A percentile compares a stretch with the other conserved stretches of the same genome.
Evolutionary conservation across 2,329 filamentous ascomycete species (phyloP).

Genomic region (Pseudopithomyces chartarum): DNA sequence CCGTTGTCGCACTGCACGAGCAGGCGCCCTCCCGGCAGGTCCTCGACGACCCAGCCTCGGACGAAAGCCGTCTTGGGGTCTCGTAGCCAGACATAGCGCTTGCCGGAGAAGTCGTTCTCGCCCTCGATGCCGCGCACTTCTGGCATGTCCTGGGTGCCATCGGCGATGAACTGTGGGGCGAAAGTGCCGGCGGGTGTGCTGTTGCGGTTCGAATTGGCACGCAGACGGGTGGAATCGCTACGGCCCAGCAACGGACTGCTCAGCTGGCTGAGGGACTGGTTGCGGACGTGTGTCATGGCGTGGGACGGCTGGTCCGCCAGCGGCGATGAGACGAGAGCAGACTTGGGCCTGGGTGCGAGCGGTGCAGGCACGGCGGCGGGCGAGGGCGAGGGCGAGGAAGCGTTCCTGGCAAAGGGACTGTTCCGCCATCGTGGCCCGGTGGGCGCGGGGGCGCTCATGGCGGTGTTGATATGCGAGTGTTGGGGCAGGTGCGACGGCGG

Average conservation of each 20-base stretch:
- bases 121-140: slow-evolving; percentile 81
- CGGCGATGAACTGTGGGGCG: slow-evolving; percentile 91
- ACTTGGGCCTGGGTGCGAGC: slow-evolving; percentile 69
- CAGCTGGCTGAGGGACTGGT: slow-evolving; percentile 67
- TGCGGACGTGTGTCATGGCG: slow-evolving; percentile 63
- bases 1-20: slow-evolving; percentile 94
- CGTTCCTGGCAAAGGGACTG: slow-evolving; percentile 76
- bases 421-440: slow-evolving; percentile 74
- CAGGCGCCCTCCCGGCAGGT: slow-evolving; percentile 70
- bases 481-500: slow-evolving; percentile 25
- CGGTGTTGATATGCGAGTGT: slow-evolving; percentile 19
- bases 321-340: slow-evolving; percentile 71
- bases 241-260: slow-evolving; percentile 37
- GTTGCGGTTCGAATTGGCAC: slow-evolving; percentile 68
- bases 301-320: slow-evolving; percentile 48
- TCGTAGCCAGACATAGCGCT: slow-evolving; percentile 96
- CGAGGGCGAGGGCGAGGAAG: slow-evolving; percentile 70
- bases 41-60: slow-evolving; percentile 88
- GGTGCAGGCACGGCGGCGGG: slow-evolving; percentile 46
- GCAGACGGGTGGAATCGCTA: slow-evolving; percentile 43
- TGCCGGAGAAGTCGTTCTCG: slow-evolving; percentile 98
- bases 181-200: slow-evolving; percentile 79
- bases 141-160: slow-evolving; percentile 68
- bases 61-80: slow-evolving; percentile 88
- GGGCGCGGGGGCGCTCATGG: slow-evolving; percentile 61